Conservation (phyloP, 2,329 filamentous ascomycete genomes). For the Pseudogymnoascus sp. region DNA sequence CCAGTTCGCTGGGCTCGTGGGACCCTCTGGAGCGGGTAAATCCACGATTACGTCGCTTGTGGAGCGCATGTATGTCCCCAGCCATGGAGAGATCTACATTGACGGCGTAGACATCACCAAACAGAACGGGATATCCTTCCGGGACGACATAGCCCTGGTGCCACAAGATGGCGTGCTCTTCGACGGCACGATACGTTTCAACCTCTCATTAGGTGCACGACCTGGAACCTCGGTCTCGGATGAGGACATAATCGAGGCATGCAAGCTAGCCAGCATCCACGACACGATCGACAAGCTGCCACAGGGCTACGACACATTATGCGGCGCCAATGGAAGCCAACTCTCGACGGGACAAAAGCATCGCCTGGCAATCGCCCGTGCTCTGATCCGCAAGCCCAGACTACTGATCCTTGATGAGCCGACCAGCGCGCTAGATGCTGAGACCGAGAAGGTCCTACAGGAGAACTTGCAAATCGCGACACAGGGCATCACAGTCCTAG, state of each 20-base stretch:
- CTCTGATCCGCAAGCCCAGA: constrained; percentile 58
- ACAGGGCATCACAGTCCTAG: constrained; percentile 41
- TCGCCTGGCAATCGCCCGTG: constrained; percentile 78
- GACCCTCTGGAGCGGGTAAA: constrained; percentile 66
- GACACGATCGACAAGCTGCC: constrained; percentile 77
- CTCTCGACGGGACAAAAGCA: constrained; percentile 92
- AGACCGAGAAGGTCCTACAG: constrained; percentile 51
- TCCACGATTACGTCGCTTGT: constrained; percentile 62
- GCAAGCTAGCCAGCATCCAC: constrained; percentile 82
- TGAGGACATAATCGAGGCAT: constrained; percentile 68
- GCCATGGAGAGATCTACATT: constrained; percentile 55
- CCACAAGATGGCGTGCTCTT: constrained; percentile 69
- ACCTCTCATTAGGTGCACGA: constrained; percentile 57
- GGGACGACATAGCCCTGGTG: constrained; percentile 59
- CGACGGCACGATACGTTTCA: constrained; percentile 59
- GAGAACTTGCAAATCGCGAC: constrained; percentile 10
- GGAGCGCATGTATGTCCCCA: constrained; percentile 64
- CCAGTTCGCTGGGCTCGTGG: constrained; percentile 65
- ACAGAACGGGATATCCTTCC: constrained; percentile 57
- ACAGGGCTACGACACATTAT: constrained; percentile 81
- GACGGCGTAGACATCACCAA: constrained; percentile 52
- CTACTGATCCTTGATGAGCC: constrained; percentile 68
- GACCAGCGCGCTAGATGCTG: constrained; percentile 62
- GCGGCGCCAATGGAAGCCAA: constrained; percentile 83
- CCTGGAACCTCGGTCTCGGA: constrained; percentile 42